Evolutionary conservation across 768 basidiomycete genomes (phyloP).

Genomic region (Calvatia gigantea): DNA sequence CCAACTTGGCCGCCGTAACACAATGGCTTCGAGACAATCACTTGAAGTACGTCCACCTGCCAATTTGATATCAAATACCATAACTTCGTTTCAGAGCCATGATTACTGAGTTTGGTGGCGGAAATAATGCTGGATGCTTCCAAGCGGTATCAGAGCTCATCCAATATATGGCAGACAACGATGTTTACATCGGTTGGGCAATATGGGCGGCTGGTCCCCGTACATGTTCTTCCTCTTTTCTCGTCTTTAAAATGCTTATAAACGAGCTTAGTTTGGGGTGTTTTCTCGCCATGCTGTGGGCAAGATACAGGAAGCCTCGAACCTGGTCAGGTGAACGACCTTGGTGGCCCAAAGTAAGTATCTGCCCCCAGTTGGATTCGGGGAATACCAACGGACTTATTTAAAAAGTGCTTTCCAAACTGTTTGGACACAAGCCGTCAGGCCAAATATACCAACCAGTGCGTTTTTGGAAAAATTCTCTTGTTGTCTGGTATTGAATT

Average conservation of each 20-base stretch:
- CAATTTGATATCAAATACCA: background rate
- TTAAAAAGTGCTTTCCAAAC: constrained; percentile 30
- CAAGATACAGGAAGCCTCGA: constrained; percentile 40
- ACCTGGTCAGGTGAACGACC: constrained; percentile 34
- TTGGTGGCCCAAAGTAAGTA: constrained; percentile 34
- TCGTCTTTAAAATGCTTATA: background rate
- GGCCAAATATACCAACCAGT: constrained; percentile 32
- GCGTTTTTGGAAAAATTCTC: background rate
- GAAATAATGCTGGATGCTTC: constrained; percentile 39
- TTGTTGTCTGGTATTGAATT: background rate
- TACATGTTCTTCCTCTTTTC: constrained; percentile 20
- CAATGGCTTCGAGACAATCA: constrained; percentile 39
- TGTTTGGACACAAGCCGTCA: constrained; percentile 32
- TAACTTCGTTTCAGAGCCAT: constrained; percentile 29
- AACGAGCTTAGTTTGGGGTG: constrained; percentile 37
- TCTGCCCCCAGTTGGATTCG: background rate
- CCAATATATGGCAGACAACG: constrained; percentile 35
- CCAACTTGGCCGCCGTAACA: constrained; percentile 39
- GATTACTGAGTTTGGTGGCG: constrained; percentile 43
- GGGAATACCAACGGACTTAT: background rate
- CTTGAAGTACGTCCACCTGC: constrained; percentile 29
- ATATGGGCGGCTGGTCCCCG: constrained; percentile 47
- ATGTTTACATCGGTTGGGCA: constrained; percentile 45
- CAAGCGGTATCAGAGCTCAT: constrained; percentile 39
- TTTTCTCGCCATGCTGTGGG: constrained; percentile 39